A percentile compares a stretch with the other conserved stretches of the same genome.
phyloP scores from a whole-genome alignment of 2,329 filamentous ascomycete species.

The Phyllosticta ampelicida region DNA sequence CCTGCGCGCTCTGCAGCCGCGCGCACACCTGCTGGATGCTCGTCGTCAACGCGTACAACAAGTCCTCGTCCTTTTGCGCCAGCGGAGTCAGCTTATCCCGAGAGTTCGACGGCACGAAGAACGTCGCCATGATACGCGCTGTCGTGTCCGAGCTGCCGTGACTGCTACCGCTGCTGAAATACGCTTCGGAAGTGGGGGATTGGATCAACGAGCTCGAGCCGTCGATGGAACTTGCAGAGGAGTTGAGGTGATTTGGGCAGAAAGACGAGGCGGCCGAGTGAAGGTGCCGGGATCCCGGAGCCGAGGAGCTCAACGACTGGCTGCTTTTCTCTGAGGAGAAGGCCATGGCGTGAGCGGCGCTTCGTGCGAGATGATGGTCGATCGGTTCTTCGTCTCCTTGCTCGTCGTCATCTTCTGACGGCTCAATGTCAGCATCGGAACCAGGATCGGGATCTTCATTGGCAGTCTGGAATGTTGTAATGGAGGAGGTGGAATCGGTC shows the following conservation, averaged over 20 bases:
- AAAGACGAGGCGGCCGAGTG: constrained; percentile 2
- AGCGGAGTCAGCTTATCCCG: constrained; percentile 20
- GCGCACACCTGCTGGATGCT: constrained; percentile 44
- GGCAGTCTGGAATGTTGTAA: constrained; percentile 54
- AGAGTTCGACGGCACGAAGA: constrained; percentile 1
- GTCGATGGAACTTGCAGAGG: neutral
- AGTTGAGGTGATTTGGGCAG: constrained; percentile 3
- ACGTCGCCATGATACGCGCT: constrained; percentile 5
- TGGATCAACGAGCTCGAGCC: neutral
- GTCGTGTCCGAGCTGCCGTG: constrained; percentile 2
- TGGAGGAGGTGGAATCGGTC: constrained; percentile 49
- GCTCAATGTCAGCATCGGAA: constrained; percentile 24
- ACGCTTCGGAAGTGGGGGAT: neutral
- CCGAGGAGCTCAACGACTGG: neutral
- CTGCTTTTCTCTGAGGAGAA: constrained; percentile 1
- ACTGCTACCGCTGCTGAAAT: neutral
- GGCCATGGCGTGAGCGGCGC: neutral
- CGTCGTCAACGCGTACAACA: constrained; percentile 41
- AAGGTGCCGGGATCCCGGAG: neutral
- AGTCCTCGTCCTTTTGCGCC: constrained; percentile 44
- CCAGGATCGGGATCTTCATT: constrained; percentile 36
- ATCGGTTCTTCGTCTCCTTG: constrained; percentile 23
- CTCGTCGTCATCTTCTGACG: constrained; percentile 33
- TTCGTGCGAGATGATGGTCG: constrained; percentile 1
- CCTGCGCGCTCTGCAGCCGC: constrained; percentile 34